Base-by-base conservation (phyloP, 148 eudicot genomes). In the Silene latifolia region DNA sequence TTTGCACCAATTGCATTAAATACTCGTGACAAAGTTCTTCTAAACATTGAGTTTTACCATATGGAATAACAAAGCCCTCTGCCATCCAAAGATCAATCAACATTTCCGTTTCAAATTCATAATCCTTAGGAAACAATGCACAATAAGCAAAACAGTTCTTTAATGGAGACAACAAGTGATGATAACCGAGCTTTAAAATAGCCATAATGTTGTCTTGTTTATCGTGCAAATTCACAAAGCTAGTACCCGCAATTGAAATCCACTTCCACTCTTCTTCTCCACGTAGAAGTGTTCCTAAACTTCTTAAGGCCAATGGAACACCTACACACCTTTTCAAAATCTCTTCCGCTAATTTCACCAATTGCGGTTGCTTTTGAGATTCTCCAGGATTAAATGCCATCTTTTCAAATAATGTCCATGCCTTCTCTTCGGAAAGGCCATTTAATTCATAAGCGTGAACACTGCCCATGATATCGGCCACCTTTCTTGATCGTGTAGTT, bases 101-200 rank as follows among this genome's bases (percentile, higher is more conserved):
- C 29, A 27, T 27, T 27, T 27, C 29, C 29, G 29, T 27, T 27
- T 27, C 29, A 27, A 27, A 27, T 27, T 27, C 2, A 27, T 27
- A 27, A 27, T 27, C 29, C 62, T 83, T 83, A 0, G 77, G 82
- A 24, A 78, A 80, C 54, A 83, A 11, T 2, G 86, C 76, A 63
- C 86, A 83, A 17, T 74, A 80, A 23, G 72, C 35, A 24, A 83
- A 83, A 59, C 82, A 82, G 7, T 65, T 79, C 67, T 80, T 83
- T 63, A 83, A 72, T 0, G 69, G 73, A 0, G 77, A 25, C 14
- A 35, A 20, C 11, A 77, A 18, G 13, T 71, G 71, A 32, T 39
- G 23, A 44, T 80, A 83, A 59, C 83, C 77, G 5, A 80, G 15
- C 77, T 72, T 72, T 7, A 80, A 74, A 63, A 80, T 72, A 24